phyloP scores from a whole-genome alignment of 129 eudicot species.

The Cynara cardunculus region DNA sequence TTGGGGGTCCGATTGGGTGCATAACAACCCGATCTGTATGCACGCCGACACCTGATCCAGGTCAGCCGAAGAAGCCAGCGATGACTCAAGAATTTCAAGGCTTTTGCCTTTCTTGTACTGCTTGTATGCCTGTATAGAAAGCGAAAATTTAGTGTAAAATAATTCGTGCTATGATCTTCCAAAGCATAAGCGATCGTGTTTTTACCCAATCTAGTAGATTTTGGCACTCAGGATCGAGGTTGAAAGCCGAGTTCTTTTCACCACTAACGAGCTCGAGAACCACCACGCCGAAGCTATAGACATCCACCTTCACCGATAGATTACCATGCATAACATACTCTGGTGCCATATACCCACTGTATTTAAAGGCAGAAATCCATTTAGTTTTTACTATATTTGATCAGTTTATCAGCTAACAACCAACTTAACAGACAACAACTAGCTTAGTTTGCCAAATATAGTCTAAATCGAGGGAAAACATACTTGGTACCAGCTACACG shows the following conservation, averaged over 20 bases:
- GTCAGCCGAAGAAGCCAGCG: constrained; percentile 45
- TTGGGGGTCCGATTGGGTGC: constrained; percentile 70
- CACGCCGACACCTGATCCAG: constrained; percentile 51
- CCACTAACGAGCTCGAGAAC: constrained; percentile 76
- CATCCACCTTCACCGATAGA: constrained; percentile 20
- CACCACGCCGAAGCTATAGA: constrained; percentile 67
- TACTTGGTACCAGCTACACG: constrained; percentile 89
- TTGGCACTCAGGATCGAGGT: constrained; percentile 42
- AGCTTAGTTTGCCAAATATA: not conserved
- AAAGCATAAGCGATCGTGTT: not conserved
- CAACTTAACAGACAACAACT: too few species aligned
- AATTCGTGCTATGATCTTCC: not conserved
- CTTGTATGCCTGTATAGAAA: constrained; percentile 56
- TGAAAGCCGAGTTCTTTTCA: constrained; percentile 55
- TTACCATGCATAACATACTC: constrained; percentile 39
- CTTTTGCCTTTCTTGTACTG: constrained; percentile 57
- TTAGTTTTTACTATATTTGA: not conserved
- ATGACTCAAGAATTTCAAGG: constrained; percentile 63
- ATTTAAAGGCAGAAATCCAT: not conserved
- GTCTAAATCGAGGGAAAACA: constrained; percentile 19
- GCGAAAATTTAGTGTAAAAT: not conserved
- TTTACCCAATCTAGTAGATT: constrained; percentile 73
- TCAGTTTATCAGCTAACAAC: not conserved
- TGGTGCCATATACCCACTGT: constrained; percentile 47
- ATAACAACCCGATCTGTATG: constrained; percentile 61